phyloP scores from a whole-genome alignment of 192 early-diverging fungal species.

The Polychytrium aggregatum region DNA sequence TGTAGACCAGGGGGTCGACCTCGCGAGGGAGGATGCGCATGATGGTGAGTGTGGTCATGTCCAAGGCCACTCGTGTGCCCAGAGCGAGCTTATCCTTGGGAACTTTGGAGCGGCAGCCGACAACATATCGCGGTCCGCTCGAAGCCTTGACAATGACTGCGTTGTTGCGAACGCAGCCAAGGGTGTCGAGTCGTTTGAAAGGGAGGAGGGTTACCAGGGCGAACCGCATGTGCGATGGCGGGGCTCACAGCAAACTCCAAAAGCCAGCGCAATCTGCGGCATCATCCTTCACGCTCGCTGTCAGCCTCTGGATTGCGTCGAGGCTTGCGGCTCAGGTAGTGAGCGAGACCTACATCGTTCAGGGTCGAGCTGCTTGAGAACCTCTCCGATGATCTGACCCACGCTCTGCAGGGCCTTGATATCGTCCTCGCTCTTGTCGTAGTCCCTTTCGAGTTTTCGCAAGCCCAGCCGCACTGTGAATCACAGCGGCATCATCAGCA shows the following conservation, averaged over 20 bases:
- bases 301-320: no score
- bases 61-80: constrained; percentile 94
- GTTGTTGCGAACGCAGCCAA: neutral
- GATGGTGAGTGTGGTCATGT: constrained; percentile 99
- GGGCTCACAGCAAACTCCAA: no score
- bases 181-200: neutral
- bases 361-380: constrained; percentile 93
- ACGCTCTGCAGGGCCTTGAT: constrained; percentile 96
- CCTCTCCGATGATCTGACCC: constrained; percentile 98
- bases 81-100: constrained; percentile 92
- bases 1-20: constrained; percentile 98
- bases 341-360: constrained; percentile 83
- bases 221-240: neutral
- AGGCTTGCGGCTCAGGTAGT: no score
- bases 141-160: constrained; percentile 95
- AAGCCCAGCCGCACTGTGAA: constrained; percentile 71
- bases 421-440: constrained; percentile 93
- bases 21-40: constrained; percentile 97
- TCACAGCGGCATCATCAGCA: neutral
- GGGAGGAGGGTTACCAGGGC: neutral
- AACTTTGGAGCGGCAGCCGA: constrained; percentile 89
- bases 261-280: no score
- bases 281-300: no score
- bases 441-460: constrained; percentile 78
- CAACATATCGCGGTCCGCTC: constrained; percentile 93